Evolutionary conservation across 768 basidiomycete species (phyloP).

Genomic region (Crassisporium funariophilum): DNA sequence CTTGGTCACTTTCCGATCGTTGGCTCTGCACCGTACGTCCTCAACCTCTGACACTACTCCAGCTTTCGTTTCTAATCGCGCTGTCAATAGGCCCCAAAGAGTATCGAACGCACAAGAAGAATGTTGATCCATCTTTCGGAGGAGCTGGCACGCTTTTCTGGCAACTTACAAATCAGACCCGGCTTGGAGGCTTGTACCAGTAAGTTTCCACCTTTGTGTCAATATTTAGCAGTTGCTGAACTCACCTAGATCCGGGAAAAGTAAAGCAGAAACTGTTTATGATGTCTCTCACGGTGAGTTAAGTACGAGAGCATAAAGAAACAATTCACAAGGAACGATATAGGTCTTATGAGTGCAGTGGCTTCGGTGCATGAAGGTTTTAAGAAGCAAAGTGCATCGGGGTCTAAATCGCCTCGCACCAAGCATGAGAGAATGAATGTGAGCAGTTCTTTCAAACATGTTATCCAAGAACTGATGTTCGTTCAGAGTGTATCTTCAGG

Average conservation of each 20-base stretch:
- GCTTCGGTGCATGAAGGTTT: constrained; percentile 47
- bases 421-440: too few relatives aligned
- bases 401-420: too few relatives aligned
- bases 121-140: constrained; percentile 43
- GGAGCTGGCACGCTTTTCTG: constrained; percentile 51
- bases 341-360: constrained; percentile 45
- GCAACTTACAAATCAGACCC: constrained; percentile 48
- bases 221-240: too few relatives aligned
- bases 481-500: too few relatives aligned
- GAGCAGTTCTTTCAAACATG: too few relatives aligned
- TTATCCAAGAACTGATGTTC: too few relatives aligned
- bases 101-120: constrained; percentile 26
- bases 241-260: too few relatives aligned
- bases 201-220: constrained; percentile 22
- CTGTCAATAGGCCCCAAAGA: constrained; percentile 26
- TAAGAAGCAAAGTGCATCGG: constrained; percentile 14
- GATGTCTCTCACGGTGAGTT: neutral
- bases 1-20: constrained; percentile 39
- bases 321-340: too few relatives aligned
- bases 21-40: constrained; percentile 52
- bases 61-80: neutral
- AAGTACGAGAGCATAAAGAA: too few relatives aligned
- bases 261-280: too few relatives aligned
- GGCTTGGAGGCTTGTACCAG: constrained; percentile 52
- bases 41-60: neutral